Conservation (phyloP, 306 rosid species). For the Cucumis cinereus region DNA sequence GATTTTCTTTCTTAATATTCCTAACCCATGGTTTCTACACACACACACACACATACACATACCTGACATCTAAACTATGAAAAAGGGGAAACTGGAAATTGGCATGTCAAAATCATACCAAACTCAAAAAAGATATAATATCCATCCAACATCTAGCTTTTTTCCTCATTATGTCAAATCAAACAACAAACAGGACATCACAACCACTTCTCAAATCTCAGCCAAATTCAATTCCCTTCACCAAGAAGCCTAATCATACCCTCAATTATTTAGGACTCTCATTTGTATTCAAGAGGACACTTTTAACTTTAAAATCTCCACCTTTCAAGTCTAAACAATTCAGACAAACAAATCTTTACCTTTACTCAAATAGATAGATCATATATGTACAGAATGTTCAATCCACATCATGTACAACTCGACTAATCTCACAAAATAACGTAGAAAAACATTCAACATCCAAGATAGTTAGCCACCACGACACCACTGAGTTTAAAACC, state of each 20-base stretch:
- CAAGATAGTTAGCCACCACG: background rate
- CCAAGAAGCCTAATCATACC: background rate
- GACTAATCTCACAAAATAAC: background rate
- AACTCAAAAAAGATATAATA: background rate
- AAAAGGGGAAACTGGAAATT: background rate
- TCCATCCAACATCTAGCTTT: background rate
- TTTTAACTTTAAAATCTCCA: background rate
- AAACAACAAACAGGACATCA: constrained; percentile 1
- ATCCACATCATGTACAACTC: background rate
- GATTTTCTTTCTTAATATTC: background rate
- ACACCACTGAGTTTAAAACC: background rate
- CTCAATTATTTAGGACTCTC: background rate
- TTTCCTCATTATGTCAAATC: background rate
- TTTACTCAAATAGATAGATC: background rate
- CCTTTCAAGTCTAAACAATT: background rate
- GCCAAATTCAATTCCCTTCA: background rate
- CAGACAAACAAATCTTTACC: background rate
- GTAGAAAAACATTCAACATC: background rate
- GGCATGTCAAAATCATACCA: constrained; percentile 11
- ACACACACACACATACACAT: too few species aligned
- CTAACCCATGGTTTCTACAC: background rate
- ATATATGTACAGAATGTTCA: background rate
- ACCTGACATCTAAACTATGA: background rate
- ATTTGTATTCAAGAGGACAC: background rate
- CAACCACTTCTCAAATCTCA: constrained; percentile 4